These are phyloP conservation scores for Diaporthe aspalathi DNA, from an alignment of 2,329 filamentous ascomycete species.

Conservation along the genomic window DNA sequence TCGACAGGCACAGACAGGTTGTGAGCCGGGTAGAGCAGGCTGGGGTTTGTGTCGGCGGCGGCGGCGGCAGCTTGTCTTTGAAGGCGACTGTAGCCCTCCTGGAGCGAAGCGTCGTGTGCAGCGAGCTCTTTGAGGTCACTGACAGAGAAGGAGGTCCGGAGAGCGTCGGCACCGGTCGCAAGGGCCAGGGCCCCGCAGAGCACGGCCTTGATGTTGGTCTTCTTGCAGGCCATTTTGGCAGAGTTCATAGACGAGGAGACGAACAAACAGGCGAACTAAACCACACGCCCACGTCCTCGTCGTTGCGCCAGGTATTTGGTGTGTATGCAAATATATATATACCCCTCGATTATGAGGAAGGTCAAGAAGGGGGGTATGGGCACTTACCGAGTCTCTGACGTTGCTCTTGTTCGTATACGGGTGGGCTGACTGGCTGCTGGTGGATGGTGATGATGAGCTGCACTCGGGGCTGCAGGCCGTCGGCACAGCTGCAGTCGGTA, in stretches of 20 bases:
- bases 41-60: constrained; percentile 31
- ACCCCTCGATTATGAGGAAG: background rate
- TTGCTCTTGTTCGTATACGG: background rate
- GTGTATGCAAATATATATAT: background rate
- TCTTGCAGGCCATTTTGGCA: constrained; percentile 19
- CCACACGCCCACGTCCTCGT: background rate
- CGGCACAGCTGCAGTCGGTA: background rate
- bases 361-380: constrained; percentile 5
- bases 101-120: constrained; percentile 6
- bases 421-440: background rate
- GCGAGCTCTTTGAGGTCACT: constrained; percentile 26
- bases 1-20: constrained; percentile 70
- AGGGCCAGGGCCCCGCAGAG: constrained; percentile 22
- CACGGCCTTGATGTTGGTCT: background rate
- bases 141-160: constrained; percentile 35
- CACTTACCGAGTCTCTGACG: constrained; percentile 28
- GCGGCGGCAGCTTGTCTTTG: background rate
- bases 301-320: constrained; percentile 12
- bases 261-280: background rate
- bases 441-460: constrained; percentile 10
- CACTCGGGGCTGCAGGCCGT: background rate
- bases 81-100: constrained; percentile 15
- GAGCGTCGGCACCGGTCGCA: constrained; percentile 22
- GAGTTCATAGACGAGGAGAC: background rate
- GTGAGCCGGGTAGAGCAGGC: constrained; percentile 51